Percentiles rank a stretch among this genome's conserved stretches.
Conservation (phyloP, 805 yeast species). For the Blastobotrys peoriensis region DNA sequence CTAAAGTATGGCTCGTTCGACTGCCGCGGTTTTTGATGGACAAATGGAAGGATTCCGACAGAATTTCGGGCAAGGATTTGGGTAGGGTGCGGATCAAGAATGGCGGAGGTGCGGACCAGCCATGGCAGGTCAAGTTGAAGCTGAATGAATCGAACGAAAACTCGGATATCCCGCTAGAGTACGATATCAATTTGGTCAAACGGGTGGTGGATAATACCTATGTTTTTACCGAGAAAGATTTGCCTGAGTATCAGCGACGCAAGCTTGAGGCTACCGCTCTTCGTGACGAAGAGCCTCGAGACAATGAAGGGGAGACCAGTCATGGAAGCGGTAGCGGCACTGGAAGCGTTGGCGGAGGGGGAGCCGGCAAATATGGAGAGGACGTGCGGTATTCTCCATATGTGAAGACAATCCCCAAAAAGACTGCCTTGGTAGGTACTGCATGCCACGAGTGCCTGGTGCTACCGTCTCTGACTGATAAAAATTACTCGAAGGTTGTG, state of each 20-base stretch:
- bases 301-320: background rate
- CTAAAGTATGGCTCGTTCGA: constrained; percentile 88
- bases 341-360: background rate
- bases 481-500: constrained; percentile 60
- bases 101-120: constrained; percentile 18
- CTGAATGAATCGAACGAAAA: constrained; percentile 37
- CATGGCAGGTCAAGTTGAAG: constrained; percentile 31
- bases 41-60: constrained; percentile 62
- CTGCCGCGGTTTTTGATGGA: constrained; percentile 83
- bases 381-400: constrained; percentile 57
- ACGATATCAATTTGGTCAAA: constrained; percentile 72
- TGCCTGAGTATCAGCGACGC: constrained; percentile 39
- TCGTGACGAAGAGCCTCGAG: background rate
- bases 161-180: constrained; percentile 70
- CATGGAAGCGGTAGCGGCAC: background rate
- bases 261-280: constrained; percentile 3
- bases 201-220: constrained; percentile 78
- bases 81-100: constrained; percentile 64
- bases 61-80: constrained; percentile 64
- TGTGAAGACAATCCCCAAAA: constrained; percentile 82
- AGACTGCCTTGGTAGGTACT: constrained; percentile 79
- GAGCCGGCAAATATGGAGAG: background rate
- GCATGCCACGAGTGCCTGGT: constrained; percentile 90
- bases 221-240: constrained; percentile 81
- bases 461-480: constrained; percentile 69